phyloP scores from a whole-genome alignment of 768 basidiomycete species.

The Lepiota venenata region DNA sequence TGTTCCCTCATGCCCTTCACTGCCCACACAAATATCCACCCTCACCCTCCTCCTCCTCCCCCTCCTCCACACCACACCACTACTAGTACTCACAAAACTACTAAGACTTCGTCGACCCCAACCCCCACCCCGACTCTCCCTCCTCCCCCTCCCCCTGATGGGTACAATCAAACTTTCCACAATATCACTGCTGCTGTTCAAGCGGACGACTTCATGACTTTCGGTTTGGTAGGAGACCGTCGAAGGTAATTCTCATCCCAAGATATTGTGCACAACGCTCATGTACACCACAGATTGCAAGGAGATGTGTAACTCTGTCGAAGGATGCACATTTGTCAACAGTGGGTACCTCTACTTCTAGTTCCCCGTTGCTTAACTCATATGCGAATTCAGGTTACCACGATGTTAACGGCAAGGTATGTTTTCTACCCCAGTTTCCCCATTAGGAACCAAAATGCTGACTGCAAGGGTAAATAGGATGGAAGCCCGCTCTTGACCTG shows the following conservation, averaged over 20 bases:
- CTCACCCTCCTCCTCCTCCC: slow-evolving; percentile 28
- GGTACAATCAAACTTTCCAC: slow-evolving; percentile 36
- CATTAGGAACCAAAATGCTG: background rate
- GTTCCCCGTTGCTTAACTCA: background rate
- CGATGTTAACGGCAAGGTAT: slow-evolving; percentile 43
- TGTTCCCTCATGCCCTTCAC: slow-evolving; percentile 21
- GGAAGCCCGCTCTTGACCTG: slow-evolving; percentile 34
- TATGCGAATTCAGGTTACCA: slow-evolving; percentile 30
- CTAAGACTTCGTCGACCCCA: slow-evolving; percentile 12
- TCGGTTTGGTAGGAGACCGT: slow-evolving; percentile 42
- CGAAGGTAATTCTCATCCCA: slow-evolving; percentile 26
- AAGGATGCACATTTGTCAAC: slow-evolving; percentile 39
- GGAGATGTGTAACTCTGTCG: slow-evolving; percentile 38
- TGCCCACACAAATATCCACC: slow-evolving; percentile 25
- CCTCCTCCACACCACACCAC: slow-evolving; percentile 19
- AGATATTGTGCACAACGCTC: background rate
- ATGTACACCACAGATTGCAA: slow-evolving; percentile 32
- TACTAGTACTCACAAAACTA: slow-evolving; percentile 12
- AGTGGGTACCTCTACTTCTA: slow-evolving; percentile 24
- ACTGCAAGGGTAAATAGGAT: slow-evolving; percentile 17
- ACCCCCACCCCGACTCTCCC: slow-evolving; percentile 17
- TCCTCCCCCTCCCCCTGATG: slow-evolving; percentile 21
- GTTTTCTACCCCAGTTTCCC: background rate
- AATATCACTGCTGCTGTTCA: slow-evolving; percentile 43
- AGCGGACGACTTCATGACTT: slow-evolving; percentile 38